phyloP scores from a whole-genome alignment of 2,329 filamentous ascomycete genomes.

The Cladophialophora carrionii region DNA sequence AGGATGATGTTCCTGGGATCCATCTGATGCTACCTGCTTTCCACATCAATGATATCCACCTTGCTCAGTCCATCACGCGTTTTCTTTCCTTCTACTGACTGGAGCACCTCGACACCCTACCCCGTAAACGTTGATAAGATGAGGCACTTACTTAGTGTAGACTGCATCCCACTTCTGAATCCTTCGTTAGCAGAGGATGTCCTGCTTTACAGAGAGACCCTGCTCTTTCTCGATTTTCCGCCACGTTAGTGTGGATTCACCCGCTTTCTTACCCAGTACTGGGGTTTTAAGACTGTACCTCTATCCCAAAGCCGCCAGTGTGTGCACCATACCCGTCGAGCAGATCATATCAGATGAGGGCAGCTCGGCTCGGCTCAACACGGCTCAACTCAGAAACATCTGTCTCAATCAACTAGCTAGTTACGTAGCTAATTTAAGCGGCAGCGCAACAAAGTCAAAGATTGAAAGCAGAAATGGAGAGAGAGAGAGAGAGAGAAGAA shows the following conservation, averaged over 20 bases:
- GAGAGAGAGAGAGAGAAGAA: no score
- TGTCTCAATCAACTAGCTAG: not conserved
- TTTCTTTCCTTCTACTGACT: not conserved
- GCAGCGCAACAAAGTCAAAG: not conserved
- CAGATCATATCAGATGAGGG: no score
- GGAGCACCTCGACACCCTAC: not conserved
- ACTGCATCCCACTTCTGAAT: not conserved
- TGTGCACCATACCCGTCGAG: not conserved
- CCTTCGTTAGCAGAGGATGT: not conserved
- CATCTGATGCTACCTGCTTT: slow-evolving; percentile 10
- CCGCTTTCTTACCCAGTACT: not conserved
- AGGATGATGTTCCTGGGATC: slow-evolving; percentile 6
- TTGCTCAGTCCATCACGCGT: slow-evolving; percentile 4
- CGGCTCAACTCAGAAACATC: not conserved
- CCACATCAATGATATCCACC: slow-evolving; percentile 17
- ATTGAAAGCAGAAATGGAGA: no score
- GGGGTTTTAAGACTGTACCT: not conserved
- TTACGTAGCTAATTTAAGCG: not conserved
- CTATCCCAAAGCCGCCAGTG: not conserved
- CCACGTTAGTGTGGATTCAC: not conserved
- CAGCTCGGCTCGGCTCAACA: not conserved
- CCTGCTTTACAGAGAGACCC: not conserved
- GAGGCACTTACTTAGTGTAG: not conserved
- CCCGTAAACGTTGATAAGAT: not conserved
- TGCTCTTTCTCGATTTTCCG: not conserved